phyloP scores from a whole-genome alignment of 768 basidiomycete species.

The Crucibulum laeve region DNA sequence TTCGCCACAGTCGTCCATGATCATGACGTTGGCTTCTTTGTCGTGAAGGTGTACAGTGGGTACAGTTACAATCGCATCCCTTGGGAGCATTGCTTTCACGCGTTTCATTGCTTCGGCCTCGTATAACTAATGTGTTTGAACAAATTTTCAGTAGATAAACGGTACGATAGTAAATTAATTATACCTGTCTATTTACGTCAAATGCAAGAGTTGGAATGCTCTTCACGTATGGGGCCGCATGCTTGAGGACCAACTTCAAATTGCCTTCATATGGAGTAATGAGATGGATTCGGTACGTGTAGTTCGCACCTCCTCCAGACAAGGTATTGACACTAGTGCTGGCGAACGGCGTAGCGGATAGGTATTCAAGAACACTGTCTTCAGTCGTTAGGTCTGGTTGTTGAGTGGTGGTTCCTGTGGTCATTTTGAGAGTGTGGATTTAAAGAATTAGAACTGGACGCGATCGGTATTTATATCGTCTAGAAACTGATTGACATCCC shows the following conservation, averaged over 20 bases:
- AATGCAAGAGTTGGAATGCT: conserved; percentile 15
- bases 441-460: too few relatives aligned
- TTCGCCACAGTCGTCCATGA: conserved; percentile 61
- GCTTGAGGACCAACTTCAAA: conserved; percentile 53
- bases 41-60: conserved; percentile 51
- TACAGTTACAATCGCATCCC: conserved; percentile 36
- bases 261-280: conserved; percentile 31
- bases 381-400: conserved; percentile 25
- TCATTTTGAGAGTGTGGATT: too few relatives aligned
- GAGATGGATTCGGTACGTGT: conserved; percentile 51
- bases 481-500: too few relatives aligned
- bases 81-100: conserved; percentile 31
- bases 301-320: conserved; percentile 53
- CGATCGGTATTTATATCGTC: too few relatives aligned
- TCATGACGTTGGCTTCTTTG: conserved; percentile 39
- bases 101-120: conserved; percentile 46
- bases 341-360: conserved; percentile 44
- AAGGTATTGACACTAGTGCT: conserved; percentile 33
- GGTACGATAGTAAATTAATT: conserved; percentile 2
- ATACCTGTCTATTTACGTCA: conserved; percentile 49
- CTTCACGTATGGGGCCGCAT: conserved; percentile 43
- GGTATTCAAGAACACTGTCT: conserved; percentile 34
- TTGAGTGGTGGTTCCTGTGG: too few relatives aligned
- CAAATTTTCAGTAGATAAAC: conserved; percentile 1
- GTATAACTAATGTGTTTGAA: conserved; percentile 20